A percentile compares a stretch with the other conserved stretches of the same genome.
These are phyloP conservation scores for Boletus barrowsii DNA, from an alignment of 768 basidiomycete genomes.

Conservation along the genomic window DNA sequence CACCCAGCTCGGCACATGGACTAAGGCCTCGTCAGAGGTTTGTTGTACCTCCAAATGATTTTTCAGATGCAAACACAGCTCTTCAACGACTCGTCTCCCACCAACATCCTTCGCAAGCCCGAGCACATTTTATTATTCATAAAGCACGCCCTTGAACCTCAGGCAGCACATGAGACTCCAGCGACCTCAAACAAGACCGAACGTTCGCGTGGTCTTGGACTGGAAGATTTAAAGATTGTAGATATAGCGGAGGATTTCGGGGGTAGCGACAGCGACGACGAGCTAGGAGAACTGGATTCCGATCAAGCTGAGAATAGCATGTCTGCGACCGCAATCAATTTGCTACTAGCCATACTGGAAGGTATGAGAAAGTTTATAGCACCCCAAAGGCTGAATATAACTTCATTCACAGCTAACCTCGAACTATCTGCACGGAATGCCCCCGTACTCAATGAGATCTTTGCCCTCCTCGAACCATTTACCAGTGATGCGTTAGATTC, in stretches of 20 bases:
- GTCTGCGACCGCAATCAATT: constrained; percentile 70
- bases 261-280: constrained; percentile 59
- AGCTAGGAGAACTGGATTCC: constrained; percentile 37
- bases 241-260: constrained; percentile 36
- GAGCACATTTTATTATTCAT: constrained; percentile 80
- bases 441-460: constrained; percentile 70
- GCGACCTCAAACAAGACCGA: constrained; percentile 2
- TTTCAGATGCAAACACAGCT: constrained; percentile 77
- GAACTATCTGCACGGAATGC: constrained; percentile 56
- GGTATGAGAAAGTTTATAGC: constrained; percentile 41
- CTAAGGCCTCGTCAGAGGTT: constrained; percentile 41
- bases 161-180: not conserved
- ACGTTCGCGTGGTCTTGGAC: constrained; percentile 22
- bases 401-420: constrained; percentile 41
- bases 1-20: not conserved
- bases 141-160: constrained; percentile 66
- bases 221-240: constrained; percentile 39
- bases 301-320: constrained; percentile 58
- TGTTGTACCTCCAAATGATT: constrained; percentile 77
- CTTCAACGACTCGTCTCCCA: constrained; percentile 48
- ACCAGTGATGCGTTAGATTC: constrained; percentile 45
- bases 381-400: not conserved
- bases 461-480: constrained; percentile 57
- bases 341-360: constrained; percentile 84
- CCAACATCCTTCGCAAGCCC: constrained; percentile 59